Evolutionary conservation across 2,329 filamentous ascomycete species (phyloP).

Genomic region (Cytospora paraplurivora): DNA sequence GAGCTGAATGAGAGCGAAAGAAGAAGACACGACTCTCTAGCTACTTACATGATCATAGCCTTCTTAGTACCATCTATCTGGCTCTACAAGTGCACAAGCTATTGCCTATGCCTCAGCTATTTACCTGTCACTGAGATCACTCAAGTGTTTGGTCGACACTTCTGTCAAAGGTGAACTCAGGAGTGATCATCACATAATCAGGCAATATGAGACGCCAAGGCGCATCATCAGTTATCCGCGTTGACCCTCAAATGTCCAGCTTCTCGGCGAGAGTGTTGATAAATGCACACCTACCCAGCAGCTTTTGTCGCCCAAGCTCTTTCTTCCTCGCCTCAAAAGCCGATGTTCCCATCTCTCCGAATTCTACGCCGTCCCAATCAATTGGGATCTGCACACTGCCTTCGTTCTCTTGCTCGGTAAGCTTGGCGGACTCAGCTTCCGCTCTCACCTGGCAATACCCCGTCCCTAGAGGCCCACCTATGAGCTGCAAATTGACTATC

Average conservation of each 20-base stretch:
- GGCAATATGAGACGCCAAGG: not conserved
- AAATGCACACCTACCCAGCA: constrained; percentile 32
- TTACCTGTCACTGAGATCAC: too few species aligned
- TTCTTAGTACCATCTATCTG: too few species aligned
- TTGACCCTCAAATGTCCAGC: constrained; percentile 13
- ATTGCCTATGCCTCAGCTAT: too few species aligned
- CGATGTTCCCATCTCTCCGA: constrained; percentile 28
- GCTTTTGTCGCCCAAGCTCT: constrained; percentile 29
- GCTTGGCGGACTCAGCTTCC: not conserved
- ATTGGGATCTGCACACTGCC: constrained; percentile 26
- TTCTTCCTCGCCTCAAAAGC: constrained; percentile 20
- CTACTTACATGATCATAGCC: too few species aligned
- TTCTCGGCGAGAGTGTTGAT: constrained; percentile 32
- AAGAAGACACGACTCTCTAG: too few species aligned
- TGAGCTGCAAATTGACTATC: constrained; percentile 28
- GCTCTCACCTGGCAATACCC: constrained; percentile 21
- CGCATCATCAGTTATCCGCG: too few species aligned
- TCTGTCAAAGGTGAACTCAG: too few species aligned
- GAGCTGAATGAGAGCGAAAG: too few species aligned
- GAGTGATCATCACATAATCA: too few species aligned
- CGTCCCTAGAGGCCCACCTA: constrained; percentile 33
- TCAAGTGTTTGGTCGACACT: too few species aligned
- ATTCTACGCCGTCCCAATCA: constrained; percentile 19
- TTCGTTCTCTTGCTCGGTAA: not conserved
- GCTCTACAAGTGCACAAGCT: too few species aligned